Percentiles rank a stretch among this genome's conserved stretches.
These are phyloP conservation scores for Talaromyces trachyspermus DNA, from an alignment of 495 filamentous ascomycete species.

Conservation along the genomic window DNA sequence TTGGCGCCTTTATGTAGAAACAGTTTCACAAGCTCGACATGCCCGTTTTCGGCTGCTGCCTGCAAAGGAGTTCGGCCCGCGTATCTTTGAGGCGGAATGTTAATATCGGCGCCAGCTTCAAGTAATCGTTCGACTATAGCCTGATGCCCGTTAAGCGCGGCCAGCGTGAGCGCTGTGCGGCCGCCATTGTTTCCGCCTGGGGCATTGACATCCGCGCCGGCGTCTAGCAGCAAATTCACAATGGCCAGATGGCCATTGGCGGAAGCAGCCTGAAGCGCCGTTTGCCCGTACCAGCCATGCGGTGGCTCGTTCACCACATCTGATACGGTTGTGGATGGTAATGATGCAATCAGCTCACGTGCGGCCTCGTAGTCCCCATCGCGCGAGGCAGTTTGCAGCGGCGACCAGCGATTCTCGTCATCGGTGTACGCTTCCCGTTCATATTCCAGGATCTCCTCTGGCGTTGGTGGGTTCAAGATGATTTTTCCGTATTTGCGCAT, in stretches of 20 bases:
- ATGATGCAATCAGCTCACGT: background rate
- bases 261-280: constrained; percentile 27
- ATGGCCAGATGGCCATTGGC: constrained; percentile 31
- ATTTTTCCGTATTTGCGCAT: constrained; percentile 4
- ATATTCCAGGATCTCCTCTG: constrained; percentile 3
- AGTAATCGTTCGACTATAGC: constrained; percentile 7
- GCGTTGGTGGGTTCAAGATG: background rate
- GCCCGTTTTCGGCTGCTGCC: constrained; percentile 6
- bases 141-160: constrained; percentile 35
- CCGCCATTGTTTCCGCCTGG: constrained; percentile 7
- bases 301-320: constrained; percentile 1
- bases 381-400: constrained; percentile 8
- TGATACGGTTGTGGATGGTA: background rate
- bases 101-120: constrained; percentile 8
- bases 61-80: constrained; percentile 7
- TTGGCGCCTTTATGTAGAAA: constrained; percentile 22
- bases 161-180: constrained; percentile 22
- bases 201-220: constrained; percentile 10
- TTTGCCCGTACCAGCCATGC: constrained; percentile 10
- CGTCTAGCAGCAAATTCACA: constrained; percentile 8
- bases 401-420: constrained; percentile 8
- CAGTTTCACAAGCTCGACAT: constrained; percentile 5
- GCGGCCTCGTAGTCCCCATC: constrained; percentile 11
- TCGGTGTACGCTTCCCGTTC: background rate
- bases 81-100: constrained; percentile 2